These are phyloP conservation scores for Nannizziopsis arthrosporioides DNA, from an alignment of 2,329 filamentous ascomycete genomes.

Conservation along the genomic window DNA sequence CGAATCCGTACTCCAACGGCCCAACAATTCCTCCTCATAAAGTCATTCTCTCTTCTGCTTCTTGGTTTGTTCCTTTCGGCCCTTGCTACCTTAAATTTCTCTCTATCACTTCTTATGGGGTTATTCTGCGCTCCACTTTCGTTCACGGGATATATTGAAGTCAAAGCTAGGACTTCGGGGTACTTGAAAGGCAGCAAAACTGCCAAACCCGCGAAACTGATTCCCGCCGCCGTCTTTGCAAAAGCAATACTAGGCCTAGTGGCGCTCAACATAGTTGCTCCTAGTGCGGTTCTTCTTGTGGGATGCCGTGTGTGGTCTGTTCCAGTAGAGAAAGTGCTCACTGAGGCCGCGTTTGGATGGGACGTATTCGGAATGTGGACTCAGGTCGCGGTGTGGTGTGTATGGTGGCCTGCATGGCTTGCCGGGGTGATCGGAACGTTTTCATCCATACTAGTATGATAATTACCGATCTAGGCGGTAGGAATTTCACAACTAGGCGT, in stretches of 20 bases:
- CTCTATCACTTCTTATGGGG: constrained; percentile 73
- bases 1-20: constrained; percentile 41
- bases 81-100: constrained; percentile 92
- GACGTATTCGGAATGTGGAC: constrained; percentile 83
- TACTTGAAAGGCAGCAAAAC: not conserved
- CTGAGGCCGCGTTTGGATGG: constrained; percentile 74
- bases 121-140: constrained; percentile 65
- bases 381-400: constrained; percentile 78
- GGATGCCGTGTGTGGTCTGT: constrained; percentile 39
- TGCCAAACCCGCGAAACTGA: not conserved
- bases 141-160: constrained; percentile 43
- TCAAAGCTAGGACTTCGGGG: not conserved
- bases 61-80: constrained; percentile 85
- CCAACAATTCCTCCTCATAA: constrained; percentile 67
- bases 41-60: constrained; percentile 83
- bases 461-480: too few species aligned
- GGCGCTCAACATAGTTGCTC: constrained; percentile 50
- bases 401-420: constrained; percentile 92
- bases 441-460: constrained; percentile 2
- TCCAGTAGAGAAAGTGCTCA: constrained; percentile 49
- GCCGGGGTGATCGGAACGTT: constrained; percentile 33
- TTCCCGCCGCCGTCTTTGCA: constrained; percentile 12
- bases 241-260: constrained; percentile 24
- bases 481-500: too few species aligned
- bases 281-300: constrained; percentile 44